These are phyloP conservation scores for Lobulomyces angularis DNA, from an alignment of 192 early-diverging fungal species.

Conservation along the genomic window DNA sequence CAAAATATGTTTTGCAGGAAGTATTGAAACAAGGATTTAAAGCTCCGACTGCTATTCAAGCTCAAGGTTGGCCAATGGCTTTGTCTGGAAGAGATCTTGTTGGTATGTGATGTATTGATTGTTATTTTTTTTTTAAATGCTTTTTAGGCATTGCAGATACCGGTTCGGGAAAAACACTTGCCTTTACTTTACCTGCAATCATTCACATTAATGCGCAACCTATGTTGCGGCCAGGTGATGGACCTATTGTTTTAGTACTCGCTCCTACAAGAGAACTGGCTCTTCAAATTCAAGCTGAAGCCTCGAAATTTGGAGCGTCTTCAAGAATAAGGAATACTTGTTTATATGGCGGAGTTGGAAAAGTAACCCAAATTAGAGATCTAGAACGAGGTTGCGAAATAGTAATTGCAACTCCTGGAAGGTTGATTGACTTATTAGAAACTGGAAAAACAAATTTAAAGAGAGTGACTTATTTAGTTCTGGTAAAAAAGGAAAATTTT, in stretches of 20 bases:
- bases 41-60: conserved; percentile 85
- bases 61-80: conserved; percentile 98
- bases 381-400: conserved; percentile 80
- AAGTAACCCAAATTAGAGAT: conserved; percentile 81
- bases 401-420: conserved; percentile 94
- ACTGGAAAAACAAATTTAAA: conserved; percentile 76
- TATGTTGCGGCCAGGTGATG: conserved; percentile 79
- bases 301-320: conserved; percentile 78
- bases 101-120: conserved; percentile 32
- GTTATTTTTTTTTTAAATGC: neutral
- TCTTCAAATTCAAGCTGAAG: conserved; percentile 91
- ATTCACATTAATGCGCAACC: conserved; percentile 98
- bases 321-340: conserved; percentile 89
- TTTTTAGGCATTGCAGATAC: conserved; percentile 52
- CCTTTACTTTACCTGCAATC: conserved; percentile 87
- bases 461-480: conserved; percentile 90
- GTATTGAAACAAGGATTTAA: conserved; percentile 73
- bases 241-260: conserved; percentile 89
- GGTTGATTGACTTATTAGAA: conserved; percentile 94
- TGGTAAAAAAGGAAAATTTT: conserved; percentile 27
- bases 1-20: conserved; percentile 80
- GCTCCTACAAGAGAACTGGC: conserved; percentile 96
- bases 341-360: conserved; percentile 88
- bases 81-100: conserved; percentile 89
- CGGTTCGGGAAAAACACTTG: conserved; percentile 89